phyloP scores from a whole-genome alignment of 192 early-diverging fungal species.

The Coemansia sp. region DNA sequence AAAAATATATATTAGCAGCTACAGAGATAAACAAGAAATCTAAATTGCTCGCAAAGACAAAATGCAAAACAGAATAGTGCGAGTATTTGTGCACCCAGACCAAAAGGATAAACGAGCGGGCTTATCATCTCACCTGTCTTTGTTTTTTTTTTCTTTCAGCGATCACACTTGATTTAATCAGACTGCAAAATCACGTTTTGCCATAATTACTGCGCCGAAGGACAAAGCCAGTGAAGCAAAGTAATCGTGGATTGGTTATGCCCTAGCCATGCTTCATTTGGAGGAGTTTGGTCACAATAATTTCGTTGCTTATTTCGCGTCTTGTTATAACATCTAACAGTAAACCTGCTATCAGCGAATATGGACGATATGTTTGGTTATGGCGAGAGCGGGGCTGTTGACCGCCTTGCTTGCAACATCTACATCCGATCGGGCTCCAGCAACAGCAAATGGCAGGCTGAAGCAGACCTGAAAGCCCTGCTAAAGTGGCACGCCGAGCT shows the following conservation, averaged over 20 bases:
- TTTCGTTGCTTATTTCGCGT: background rate
- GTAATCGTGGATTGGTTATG: too few relatives aligned
- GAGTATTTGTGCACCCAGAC: background rate
- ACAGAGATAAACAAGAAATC: background rate
- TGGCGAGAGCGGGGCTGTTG: constrained; percentile 2
- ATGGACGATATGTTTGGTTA: background rate
- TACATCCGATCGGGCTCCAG: constrained; percentile 12
- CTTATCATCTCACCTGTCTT: background rate
- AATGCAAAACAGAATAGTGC: background rate
- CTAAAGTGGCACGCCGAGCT: constrained; percentile 32
- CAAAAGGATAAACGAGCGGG: background rate
- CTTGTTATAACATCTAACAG: background rate
- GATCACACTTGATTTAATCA: background rate
- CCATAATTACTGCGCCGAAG: constrained; percentile 2
- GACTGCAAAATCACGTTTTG: background rate
- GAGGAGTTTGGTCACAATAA: too few relatives aligned
- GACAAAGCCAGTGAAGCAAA: background rate
- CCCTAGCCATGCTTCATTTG: too few relatives aligned
- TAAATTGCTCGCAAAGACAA: background rate
- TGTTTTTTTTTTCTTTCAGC: background rate
- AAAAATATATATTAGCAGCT: background rate
- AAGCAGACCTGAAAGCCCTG: constrained; percentile 5
- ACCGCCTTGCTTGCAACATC: constrained; percentile 41
- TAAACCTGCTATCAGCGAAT: background rate
- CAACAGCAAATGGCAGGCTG: background rate